Conservation (phyloP, 371 early-diverging fungal species). For the Mucor velutinosus region DNA sequence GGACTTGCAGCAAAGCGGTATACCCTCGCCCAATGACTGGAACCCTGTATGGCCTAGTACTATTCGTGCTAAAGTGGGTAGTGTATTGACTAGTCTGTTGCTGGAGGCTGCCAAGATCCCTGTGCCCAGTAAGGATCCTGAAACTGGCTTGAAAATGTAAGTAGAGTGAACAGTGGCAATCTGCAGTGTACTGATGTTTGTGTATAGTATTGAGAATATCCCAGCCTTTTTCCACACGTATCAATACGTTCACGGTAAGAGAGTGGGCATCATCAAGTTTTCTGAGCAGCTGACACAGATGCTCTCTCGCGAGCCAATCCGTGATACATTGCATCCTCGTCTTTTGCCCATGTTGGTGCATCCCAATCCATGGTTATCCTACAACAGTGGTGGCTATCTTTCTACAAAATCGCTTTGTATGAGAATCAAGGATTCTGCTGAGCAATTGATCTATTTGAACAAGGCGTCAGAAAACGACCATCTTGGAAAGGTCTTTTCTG, state of each 20-base stretch:
- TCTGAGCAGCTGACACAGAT: constrained; percentile 74
- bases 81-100: constrained; percentile 70
- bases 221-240: constrained; percentile 87
- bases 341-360: constrained; percentile 94
- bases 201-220: constrained; percentile 49
- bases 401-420: constrained; percentile 70
- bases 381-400: constrained; percentile 91
- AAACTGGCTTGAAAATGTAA: constrained; percentile 51
- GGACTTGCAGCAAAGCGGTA: constrained; percentile 29
- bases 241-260: constrained; percentile 63
- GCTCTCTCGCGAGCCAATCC: constrained; percentile 65
- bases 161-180: neutral
- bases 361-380: constrained; percentile 94
- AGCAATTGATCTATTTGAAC: constrained; percentile 78
- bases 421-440: constrained; percentile 75
- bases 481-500: constrained; percentile 69
- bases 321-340: constrained; percentile 73
- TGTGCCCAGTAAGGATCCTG: constrained; percentile 60
- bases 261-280: constrained; percentile 75
- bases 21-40: constrained; percentile 49
- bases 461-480: constrained; percentile 81
- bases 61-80: constrained; percentile 67
- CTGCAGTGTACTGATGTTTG: neutral
- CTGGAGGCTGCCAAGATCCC: constrained; percentile 77
- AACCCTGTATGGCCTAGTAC: constrained; percentile 68